phyloP scores from a whole-genome alignment of 257 asterid species.

The Solanum gandarillasii region DNA sequence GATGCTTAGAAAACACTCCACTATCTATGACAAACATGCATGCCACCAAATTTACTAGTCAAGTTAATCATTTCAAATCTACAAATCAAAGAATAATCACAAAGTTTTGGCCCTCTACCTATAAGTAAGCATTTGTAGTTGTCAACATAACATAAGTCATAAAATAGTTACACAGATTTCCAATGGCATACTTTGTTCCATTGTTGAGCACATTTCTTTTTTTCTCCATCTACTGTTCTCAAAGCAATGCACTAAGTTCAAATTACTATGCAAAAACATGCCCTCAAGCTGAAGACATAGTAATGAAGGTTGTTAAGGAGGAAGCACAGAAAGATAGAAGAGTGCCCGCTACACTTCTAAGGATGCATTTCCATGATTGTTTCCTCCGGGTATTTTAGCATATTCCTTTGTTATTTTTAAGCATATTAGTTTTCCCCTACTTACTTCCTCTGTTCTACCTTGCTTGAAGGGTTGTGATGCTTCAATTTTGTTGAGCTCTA shows the following conservation, averaged over 20 bases:
- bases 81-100: not conserved
- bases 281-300: slow-evolving; percentile 32
- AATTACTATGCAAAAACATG: slow-evolving; percentile 36
- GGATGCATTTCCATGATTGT: slow-evolving; percentile 90
- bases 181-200: not conserved
- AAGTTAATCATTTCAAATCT: not conserved
- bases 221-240: not conserved
- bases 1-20: slow-evolving; percentile 4
- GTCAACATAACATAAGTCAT: not conserved
- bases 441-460: not conserved
- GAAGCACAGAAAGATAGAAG: slow-evolving; percentile 40
- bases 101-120: not conserved
- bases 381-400: slow-evolving; percentile 44
- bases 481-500: slow-evolving; percentile 50
- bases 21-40: slow-evolving; percentile 1
- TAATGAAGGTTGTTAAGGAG: slow-evolving; percentile 32
- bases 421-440: not conserved
- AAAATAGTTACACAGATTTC: not conserved
- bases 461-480: slow-evolving; percentile 63
- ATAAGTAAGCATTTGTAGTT: not conserved
- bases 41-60: not conserved
- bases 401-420: not conserved
- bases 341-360: slow-evolving; percentile 57
- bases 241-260: slow-evolving; percentile 16
- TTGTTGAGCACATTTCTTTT: not conserved